phyloP scores from a whole-genome alignment of 2,329 filamentous ascomycete genomes.

The Diplodia mutila region DNA sequence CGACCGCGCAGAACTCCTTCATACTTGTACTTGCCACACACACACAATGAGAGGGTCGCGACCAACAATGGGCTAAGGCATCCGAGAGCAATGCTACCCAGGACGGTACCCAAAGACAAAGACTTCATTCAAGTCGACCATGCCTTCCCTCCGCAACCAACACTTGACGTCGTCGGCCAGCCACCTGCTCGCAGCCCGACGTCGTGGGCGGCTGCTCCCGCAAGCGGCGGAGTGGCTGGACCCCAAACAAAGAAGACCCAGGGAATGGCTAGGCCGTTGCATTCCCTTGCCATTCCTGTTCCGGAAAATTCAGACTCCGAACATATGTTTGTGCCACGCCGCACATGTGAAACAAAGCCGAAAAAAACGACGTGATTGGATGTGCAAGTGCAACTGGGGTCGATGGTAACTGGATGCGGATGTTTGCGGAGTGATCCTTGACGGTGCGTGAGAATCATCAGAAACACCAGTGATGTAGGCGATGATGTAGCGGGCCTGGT shows the following conservation, averaged over 20 bases:
- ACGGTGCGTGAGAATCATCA: neutral
- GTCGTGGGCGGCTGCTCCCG: slow-evolving; percentile 2
- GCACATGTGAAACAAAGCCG: neutral
- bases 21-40: neutral
- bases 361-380: neutral
- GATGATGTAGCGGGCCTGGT: slow-evolving; percentile 5
- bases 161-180: neutral
- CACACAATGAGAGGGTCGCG: neutral
- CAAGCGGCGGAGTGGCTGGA: neutral
- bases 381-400: too few species aligned
- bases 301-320: neutral
- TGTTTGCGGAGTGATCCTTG: neutral
- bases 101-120: neutral
- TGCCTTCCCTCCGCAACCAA: neutral
- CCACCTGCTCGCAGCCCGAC: neutral
- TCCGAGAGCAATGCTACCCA: neutral
- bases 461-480: neutral
- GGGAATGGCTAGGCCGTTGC: neutral
- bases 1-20: neutral
- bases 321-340: neutral
- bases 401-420: neutral
- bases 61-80: slow-evolving; percentile 1
- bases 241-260: slow-evolving; percentile 7
- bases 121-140: neutral
- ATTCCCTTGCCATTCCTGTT: neutral